These are phyloP conservation scores for Globisporangium paroecandrum DNA, from an alignment of 352 stramenopile genomes.

Conservation along the genomic window DNA sequence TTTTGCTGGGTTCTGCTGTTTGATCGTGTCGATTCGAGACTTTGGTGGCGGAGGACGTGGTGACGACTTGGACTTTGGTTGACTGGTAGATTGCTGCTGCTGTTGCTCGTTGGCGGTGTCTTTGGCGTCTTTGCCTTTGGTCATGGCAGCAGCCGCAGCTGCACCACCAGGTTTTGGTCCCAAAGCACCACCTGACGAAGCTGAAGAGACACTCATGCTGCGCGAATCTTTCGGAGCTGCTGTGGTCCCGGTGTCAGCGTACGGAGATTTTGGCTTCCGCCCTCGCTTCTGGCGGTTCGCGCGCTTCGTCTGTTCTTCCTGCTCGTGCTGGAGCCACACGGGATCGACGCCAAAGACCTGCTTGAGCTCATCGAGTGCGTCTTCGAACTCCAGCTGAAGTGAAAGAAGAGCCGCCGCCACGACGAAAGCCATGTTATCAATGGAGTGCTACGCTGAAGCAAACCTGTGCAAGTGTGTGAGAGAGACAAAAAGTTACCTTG, in stretches of 20 bases:
- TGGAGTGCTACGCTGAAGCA: background rate
- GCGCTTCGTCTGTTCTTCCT: slow-evolving; percentile 36
- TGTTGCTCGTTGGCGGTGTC: background rate
- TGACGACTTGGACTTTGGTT: slow-evolving; percentile 2
- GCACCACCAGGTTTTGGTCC: background rate
- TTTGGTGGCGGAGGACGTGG: slow-evolving; percentile 2
- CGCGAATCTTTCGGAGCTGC: background rate
- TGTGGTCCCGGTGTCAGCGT: background rate
- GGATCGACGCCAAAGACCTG: slow-evolving; percentile 52
- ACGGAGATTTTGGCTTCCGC: slow-evolving; percentile 17
- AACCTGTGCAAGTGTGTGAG: background rate
- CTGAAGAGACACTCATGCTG: slow-evolving; percentile 7
- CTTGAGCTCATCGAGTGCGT: slow-evolving; percentile 55
- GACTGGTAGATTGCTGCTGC: background rate
- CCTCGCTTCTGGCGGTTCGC: slow-evolving; percentile 27
- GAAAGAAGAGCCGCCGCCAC: background rate
- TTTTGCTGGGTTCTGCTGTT: slow-evolving; percentile 33
- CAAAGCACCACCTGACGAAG: background rate
- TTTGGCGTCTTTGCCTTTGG: background rate
- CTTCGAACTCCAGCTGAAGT: slow-evolving; percentile 30
- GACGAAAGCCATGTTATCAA: background rate
- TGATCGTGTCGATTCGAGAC: slow-evolving; percentile 27
- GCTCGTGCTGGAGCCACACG: slow-evolving; percentile 47
- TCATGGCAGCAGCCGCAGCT: background rate
- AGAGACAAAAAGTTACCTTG: slow-evolving; percentile 25